Conservation (phyloP, 768 basidiomycete species). For the Auriscalpium orientale region DNA sequence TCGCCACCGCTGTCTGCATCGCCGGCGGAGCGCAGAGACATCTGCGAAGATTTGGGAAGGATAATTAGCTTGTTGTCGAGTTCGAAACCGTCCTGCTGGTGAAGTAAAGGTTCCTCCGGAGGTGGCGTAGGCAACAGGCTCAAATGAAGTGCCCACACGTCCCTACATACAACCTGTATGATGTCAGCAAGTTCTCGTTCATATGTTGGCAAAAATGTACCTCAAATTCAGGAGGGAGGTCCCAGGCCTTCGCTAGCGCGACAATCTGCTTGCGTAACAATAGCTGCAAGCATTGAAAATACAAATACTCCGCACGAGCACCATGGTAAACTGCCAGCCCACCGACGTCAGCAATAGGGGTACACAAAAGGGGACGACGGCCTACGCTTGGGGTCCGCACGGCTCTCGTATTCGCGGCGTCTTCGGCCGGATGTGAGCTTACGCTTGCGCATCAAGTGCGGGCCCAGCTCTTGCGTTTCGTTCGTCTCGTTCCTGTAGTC, state of each 20-base stretch:
- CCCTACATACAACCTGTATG: constrained; percentile 60
- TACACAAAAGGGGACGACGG: constrained; percentile 13
- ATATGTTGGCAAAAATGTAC: constrained; percentile 29
- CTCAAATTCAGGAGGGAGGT: constrained; percentile 75
- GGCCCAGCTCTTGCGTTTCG: constrained; percentile 57
- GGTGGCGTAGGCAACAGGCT: constrained; percentile 51
- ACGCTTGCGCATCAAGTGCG: constrained; percentile 59
- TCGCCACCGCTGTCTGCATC: constrained; percentile 7
- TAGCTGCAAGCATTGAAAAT: constrained; percentile 79
- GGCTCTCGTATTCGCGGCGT: constrained; percentile 42
- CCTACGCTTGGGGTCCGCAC: constrained; percentile 55
- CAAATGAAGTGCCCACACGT: constrained; percentile 77
- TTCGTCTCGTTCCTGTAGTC: constrained; percentile 76
- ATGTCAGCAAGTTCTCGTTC: not conserved
- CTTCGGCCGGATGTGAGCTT: constrained; percentile 49
- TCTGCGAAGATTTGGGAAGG: not conserved
- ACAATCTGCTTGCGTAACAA: constrained; percentile 71
- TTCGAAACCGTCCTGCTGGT: constrained; percentile 28
- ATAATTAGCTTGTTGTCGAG: no score
- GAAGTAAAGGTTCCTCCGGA: constrained; percentile 50
- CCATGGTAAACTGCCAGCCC: constrained; percentile 70
- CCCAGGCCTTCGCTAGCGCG: constrained; percentile 54
- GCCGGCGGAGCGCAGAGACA: not conserved
- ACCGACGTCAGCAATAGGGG: not conserved
- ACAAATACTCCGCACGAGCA: constrained; percentile 65